Base-by-base conservation (phyloP, 805 yeast species). In the Osmozyma mogii region DNA sequence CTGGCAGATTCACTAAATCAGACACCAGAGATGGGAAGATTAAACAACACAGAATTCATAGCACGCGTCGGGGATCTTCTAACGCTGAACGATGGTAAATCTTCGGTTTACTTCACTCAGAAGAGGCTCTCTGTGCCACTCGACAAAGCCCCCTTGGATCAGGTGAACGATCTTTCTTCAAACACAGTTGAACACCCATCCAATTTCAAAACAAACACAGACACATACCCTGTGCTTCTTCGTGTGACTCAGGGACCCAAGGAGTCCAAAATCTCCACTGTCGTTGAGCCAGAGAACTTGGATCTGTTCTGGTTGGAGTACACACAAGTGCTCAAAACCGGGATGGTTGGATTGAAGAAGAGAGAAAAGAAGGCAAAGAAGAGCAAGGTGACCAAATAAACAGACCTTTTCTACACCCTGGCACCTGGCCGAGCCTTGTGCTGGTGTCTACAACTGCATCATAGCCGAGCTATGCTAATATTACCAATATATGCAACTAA, bases 281-380 rank as follows among this genome's bases (percentile, higher is more conserved):
- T 78, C 9, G 87, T 88, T 5, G 70, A 70, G 16, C 61, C 76
- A 1, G 70, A 64, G 1, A 56, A 70, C 3, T 60, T 88, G 40
- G 84, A 78, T 38, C 52, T 61, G 35, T 88, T 88, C 52, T 88
- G 96, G 96, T 52, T 54, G 24, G 76, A 75, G 15, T 88, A 87
- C 55, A 58, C 84, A 1, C 75, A 73, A 24, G 71, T 71, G 0
- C 64, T 87, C 32, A 87, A 84, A 50, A 49, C 64, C 14, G 88
- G 92, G 4, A 74, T 83, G 53, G 60, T 61, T 3, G 95, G 95
- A 1, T 66, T 88, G 52, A 71, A 75, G 49, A 84, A 80, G 70
- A 85, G 84, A 61, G 84, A 82, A 36, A 84, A 84, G 65, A 77
- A 76, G 57, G 78, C 75, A 65, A 71, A 69, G 60, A 77, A 73